Percentiles rank a stretch among this genome's conserved stretches.
Conservation (phyloP, 164 flowering plant species). For the Vitis cinerea region DNA sequence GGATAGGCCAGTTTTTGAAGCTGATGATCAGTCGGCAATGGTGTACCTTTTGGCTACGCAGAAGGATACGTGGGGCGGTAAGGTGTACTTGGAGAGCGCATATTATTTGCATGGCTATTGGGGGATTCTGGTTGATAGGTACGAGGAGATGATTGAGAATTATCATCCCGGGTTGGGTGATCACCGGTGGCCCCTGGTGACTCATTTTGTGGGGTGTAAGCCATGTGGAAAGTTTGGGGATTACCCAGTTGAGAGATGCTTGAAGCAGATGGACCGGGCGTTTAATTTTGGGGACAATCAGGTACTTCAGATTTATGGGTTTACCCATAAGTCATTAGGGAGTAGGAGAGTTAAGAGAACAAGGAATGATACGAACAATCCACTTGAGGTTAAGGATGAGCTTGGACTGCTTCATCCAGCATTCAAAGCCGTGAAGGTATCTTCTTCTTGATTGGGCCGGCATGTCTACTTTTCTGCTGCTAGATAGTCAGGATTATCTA, state of each 20-base stretch:
- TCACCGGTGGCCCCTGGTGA: slow-evolving; percentile 41
- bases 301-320: slow-evolving; percentile 40
- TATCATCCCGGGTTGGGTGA: slow-evolving; percentile 44
- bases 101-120: slow-evolving; percentile 45
- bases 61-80: slow-evolving; percentile 44
- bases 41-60: slow-evolving; percentile 46
- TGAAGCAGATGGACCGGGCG: slow-evolving; percentile 45
- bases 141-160: slow-evolving; percentile 41
- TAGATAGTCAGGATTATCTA: neutral
- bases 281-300: slow-evolving; percentile 42
- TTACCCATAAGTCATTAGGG: slow-evolving; percentile 31
- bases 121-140: slow-evolving; percentile 43
- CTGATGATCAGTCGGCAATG: slow-evolving; percentile 68
- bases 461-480: neutral
- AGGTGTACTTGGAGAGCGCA: slow-evolving; percentile 50
- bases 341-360: slow-evolving; percentile 30
- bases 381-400: slow-evolving; percentile 29
- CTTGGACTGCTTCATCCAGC: slow-evolving; percentile 34
- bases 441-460: slow-evolving; percentile 6
- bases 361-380: slow-evolving; percentile 28
- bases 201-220: slow-evolving; percentile 50
- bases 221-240: slow-evolving; percentile 48
- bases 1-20: slow-evolving; percentile 58
- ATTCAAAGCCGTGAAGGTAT: slow-evolving; percentile 31
- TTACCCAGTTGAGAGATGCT: slow-evolving; percentile 41